A percentile compares a stretch with the other conserved stretches of the same genome.
These are phyloP conservation scores for Spinellus fusiger DNA, from an alignment of 192 early-diverging fungal species.

Conservation along the genomic window DNA sequence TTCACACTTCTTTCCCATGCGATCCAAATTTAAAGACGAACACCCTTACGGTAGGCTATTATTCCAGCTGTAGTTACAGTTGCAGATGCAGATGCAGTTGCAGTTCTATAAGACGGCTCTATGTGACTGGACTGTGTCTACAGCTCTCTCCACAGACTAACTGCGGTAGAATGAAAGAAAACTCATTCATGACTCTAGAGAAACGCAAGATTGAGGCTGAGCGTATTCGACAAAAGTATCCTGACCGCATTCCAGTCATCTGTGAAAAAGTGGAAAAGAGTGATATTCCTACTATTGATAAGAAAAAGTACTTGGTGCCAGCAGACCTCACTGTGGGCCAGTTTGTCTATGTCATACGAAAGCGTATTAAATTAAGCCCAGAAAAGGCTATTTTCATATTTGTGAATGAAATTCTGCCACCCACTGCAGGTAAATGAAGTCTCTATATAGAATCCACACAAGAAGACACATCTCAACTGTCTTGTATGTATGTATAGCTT, in stretches of 20 bases:
- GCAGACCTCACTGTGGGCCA: slow-evolving; percentile 95
- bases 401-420: slow-evolving; percentile 96
- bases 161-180: slow-evolving; percentile 30
- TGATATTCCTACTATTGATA: slow-evolving; percentile 95
- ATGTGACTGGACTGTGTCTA: too few species aligned
- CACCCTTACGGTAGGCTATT: slow-evolving; percentile 80
- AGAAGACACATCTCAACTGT: not conserved
- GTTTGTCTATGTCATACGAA: slow-evolving; percentile 95
- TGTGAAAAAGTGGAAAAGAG: slow-evolving; percentile 97
- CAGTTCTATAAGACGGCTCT: too few species aligned
- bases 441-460: not conserved
- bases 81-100: too few species aligned
- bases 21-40: slow-evolving; percentile 95
- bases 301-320: slow-evolving; percentile 99
- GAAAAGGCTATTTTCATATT: slow-evolving; percentile 99
- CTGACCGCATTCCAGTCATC: slow-evolving; percentile 84
- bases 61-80: too few species aligned
- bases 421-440: slow-evolving; percentile 56
- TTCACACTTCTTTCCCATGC: slow-evolving; percentile 35
- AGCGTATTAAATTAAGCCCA: slow-evolving; percentile 93
- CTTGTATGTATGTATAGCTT: slow-evolving; percentile 27
- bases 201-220: slow-evolving; percentile 96
- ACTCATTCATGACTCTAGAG: too few species aligned
- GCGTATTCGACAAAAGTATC: slow-evolving; percentile 94
- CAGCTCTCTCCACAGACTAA: too few species aligned